A percentile compares a stretch with the other conserved stretches of the same genome.
phyloP scores from a whole-genome alignment of 225 moss, liverwort and hornwort genomes.

The Straminergon stramineum region DNA sequence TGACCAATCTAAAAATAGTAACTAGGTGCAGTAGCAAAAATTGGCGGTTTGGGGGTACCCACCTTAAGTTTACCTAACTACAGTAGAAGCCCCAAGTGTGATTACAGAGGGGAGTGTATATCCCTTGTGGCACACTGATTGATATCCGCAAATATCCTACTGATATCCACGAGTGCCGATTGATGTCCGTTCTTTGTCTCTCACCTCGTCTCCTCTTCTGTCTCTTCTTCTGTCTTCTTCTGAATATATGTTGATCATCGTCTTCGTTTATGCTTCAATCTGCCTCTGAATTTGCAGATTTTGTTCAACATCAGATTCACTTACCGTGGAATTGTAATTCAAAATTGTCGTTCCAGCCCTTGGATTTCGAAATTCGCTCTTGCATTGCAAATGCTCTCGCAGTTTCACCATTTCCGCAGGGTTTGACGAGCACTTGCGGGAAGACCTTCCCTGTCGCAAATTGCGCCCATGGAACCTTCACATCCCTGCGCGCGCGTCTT shows the following conservation, averaged over 20 bases:
- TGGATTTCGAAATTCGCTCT: background rate
- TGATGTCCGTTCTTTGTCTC: background rate
- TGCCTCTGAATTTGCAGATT: background rate
- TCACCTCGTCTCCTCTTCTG: background rate
- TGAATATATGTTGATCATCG: background rate
- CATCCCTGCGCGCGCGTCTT: constrained; percentile 14
- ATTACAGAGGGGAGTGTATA: too few species aligned
- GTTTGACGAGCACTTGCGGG: background rate
- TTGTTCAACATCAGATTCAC: background rate
- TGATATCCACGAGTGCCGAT: background rate
- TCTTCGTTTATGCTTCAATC: background rate
- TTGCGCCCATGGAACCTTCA: constrained; percentile 4
- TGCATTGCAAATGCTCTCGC: background rate
- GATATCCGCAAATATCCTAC: background rate
- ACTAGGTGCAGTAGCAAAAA: too few species aligned
- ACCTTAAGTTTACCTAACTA: too few species aligned
- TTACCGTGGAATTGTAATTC: background rate
- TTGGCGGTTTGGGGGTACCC: too few species aligned
- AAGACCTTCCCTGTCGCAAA: background rate
- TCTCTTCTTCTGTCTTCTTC: background rate
- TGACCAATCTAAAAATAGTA: too few species aligned
- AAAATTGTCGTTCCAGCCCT: too few species aligned
- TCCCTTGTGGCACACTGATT: too few species aligned
- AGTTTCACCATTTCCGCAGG: background rate
- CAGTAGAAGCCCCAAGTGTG: too few species aligned